phyloP scores from a whole-genome alignment of 305 asterid species.

The Stenogyne calaminthoides region DNA sequence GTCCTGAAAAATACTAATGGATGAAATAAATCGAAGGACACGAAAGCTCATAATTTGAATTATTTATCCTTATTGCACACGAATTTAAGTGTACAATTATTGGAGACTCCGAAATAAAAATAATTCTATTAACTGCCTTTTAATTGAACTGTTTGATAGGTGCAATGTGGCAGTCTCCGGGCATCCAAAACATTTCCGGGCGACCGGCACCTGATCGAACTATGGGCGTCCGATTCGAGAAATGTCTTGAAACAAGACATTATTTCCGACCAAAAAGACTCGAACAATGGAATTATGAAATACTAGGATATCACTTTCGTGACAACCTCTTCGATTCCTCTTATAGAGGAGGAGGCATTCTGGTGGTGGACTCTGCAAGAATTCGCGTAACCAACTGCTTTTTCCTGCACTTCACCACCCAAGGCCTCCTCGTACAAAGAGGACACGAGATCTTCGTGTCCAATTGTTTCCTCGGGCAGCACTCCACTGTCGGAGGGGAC shows the following conservation, averaged over 20 bases:
- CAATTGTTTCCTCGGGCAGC: slow-evolving; percentile 60
- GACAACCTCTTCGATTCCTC: slow-evolving; percentile 64
- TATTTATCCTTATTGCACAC: not conserved
- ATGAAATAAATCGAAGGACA: not conserved
- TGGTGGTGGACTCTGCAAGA: slow-evolving; percentile 48
- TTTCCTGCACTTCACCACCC: slow-evolving; percentile 53
- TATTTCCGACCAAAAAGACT: slow-evolving; percentile 34
- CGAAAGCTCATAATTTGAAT: not conserved
- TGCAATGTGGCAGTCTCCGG: slow-evolving; percentile 55
- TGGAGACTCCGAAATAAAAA: not conserved
- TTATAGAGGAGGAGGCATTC: slow-evolving; percentile 57
- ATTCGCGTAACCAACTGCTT: slow-evolving; percentile 44
- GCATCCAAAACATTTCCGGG: slow-evolving; percentile 59
- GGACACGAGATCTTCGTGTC: slow-evolving; percentile 67
- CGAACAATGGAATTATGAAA: slow-evolving; percentile 32
- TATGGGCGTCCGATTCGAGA: slow-evolving; percentile 48
- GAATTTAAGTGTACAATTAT: not conserved
- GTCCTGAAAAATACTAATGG: not conserved
- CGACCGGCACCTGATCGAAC: slow-evolving; percentile 53
- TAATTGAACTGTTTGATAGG: slow-evolving; percentile 6
- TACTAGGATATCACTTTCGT: slow-evolving; percentile 54
- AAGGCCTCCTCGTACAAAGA: slow-evolving; percentile 46
- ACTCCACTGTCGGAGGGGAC: slow-evolving; percentile 59
- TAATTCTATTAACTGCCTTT: not conserved
- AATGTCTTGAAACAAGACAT: not conserved